These are phyloP conservation scores for Microthlaspi erraticum DNA, from an alignment of 345 rosid genomes.

Conservation along the genomic window DNA sequence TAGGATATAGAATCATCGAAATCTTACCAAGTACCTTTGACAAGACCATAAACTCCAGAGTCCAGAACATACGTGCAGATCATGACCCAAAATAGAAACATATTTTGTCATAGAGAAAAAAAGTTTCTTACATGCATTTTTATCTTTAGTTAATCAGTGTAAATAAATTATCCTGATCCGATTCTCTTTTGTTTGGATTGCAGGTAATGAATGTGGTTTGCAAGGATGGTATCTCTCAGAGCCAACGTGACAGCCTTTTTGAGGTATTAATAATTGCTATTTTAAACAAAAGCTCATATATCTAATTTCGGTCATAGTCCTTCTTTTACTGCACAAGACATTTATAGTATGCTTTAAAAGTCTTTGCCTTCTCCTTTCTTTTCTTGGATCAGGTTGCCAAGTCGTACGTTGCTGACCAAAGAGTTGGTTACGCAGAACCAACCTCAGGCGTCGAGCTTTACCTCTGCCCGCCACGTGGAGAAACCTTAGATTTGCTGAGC, in stretches of 20 bases:
- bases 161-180: constrained; percentile 8
- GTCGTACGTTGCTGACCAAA: constrained; percentile 68
- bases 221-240: constrained; percentile 65
- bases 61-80: neutral
- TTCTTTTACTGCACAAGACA: constrained; percentile 2
- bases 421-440: constrained; percentile 94
- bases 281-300: neutral
- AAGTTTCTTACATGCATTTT: neutral
- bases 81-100: constrained; percentile 32
- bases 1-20: constrained; percentile 30
- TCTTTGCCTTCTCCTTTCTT: constrained; percentile 7
- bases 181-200: constrained; percentile 28
- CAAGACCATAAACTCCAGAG: constrained; percentile 16
- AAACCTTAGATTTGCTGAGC: constrained; percentile 62
- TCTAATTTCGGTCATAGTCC: neutral
- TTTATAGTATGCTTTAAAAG: constrained; percentile 23
- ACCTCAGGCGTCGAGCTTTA: constrained; percentile 82
- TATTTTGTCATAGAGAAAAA: neutral
- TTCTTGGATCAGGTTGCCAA: constrained; percentile 59
- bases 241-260: constrained; percentile 56
- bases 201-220: constrained; percentile 81
- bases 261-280: constrained; percentile 59
- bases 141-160: no score
- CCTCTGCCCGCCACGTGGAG: constrained; percentile 71
- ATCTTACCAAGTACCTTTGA: constrained; percentile 3